Evolutionary conservation across 208 protist genomes (phyloP), one percentile per base, ranked within the genome.

Genomic region (Leishmania gerbilli): DNA sequence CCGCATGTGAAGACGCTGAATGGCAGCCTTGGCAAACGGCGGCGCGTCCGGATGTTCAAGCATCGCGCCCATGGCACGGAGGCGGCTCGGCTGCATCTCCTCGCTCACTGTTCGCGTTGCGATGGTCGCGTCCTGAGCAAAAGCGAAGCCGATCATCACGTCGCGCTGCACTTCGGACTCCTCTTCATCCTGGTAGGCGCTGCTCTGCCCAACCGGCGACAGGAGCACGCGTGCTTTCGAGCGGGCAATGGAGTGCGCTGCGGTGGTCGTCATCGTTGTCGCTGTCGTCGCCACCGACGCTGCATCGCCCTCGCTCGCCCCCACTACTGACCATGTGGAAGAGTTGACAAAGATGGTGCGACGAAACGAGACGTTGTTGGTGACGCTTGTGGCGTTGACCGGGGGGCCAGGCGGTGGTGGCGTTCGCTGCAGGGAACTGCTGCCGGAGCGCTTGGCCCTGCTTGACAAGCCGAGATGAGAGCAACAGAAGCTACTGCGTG

Each of bases 1-100:
- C 56, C 74, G 76, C 53, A 58, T 49, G 64, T 72, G 55, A 27
- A 80, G 53, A 40, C 69, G 75, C 34, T 74, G 67, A 60, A 60
- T 34, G 27, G 81, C 81, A 7, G 76, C 81, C 76, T 72, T 74
- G 13, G 81, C 81, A 55, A 80, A 80, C 7, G 81, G 81, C 15
- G 81, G 81, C 27, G 81, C 81, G n/a, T 84, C 81, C 3, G 81
- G 81, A 60, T 84, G 68, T 37, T 80, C 81, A 24, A 84, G 71
- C 58, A 84, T 27, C 34, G 60, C n/a, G 8, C 78, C 69, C 49
- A 84, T 51, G 15, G 13, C 51, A 21, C 47, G 51, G 7, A 13
- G 47, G 51, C 58, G 51, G 21, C 68, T 71, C 55, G 55, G 75
- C 49, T 11, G 60, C 51, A 67, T 45, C 65, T 53, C 47, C 42